Base-by-base conservation (phyloP, 2,329 filamentous ascomycete species). In the Fusarium sterilihyphosum region DNA sequence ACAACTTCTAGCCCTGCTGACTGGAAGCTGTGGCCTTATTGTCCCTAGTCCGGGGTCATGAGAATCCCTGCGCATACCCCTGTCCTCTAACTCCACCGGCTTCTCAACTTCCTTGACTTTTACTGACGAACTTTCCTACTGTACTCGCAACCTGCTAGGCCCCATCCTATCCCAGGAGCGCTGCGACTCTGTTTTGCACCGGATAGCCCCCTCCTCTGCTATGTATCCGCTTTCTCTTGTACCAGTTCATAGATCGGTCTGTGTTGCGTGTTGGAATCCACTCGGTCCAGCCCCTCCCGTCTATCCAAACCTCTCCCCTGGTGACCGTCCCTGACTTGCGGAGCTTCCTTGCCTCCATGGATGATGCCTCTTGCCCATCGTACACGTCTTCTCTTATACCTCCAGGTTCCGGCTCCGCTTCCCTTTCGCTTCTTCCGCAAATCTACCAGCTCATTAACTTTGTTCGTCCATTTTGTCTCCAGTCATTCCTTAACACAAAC, bases 371-470 rank as follows among this genome's bases (percentile, higher is more conserved):
- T 70, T 67, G 54, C 64, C 61, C 74, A 67, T 71, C 61, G 74
- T 78, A 78, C 77, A 75, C 73, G 65, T 75, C 70, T 76, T 71
- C 78, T 79, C 71, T 79, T 79, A 79, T 79, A 79, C 78, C 73
- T 75, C 78, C 65, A 78, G 78, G 78, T 77, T 79, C 77, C 78
- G 62, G 70, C 76, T 74, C 75, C 78, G 74, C 74, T 74, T 65
- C 65, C 67, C 67, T 77, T 70, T 78, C 72, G 69, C 65, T 76
- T 76, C 76, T 68, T 73, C 70, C 72, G 72, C 73, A 69, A 77
- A 69, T 67, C 78, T 68, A 73, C 69, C 70, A 64, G 70, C 72
- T 70, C 70, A 72, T 73, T 71, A 73, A 73, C 73, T 72, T 68
- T 78, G 56, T 67, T 74, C 66, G 58, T 62, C 58, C 66, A 70